Evolutionary conservation across 2,329 filamentous ascomycete species (phyloP), one percentile per base, ranked within the genome.

Genomic region (Phialophora verrucosa): DNA sequence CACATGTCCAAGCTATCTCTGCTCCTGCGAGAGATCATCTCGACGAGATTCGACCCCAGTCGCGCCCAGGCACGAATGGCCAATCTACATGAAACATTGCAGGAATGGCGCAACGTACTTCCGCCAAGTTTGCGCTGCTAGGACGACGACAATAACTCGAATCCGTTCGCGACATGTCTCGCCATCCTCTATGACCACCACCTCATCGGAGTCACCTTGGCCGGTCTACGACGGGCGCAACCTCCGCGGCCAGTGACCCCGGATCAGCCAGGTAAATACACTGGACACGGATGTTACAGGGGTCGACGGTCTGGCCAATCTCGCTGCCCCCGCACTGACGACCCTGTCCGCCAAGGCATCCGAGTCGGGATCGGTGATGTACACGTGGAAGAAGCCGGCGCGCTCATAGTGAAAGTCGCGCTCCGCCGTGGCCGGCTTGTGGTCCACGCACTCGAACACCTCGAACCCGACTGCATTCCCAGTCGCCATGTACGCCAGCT

Each of bases 341-440:
- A 73, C 73, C 61, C 69, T 71, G 27, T 71, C 71, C n/a, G 69
- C 63, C 27, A 74, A 59, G 2, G 62, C 75, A 7, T 78, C 75
- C 1, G 73, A 69, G 57, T 77, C 72, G 3, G 75, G 72, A 17
- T 72, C 70, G 23, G 76, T 78, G 14, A 78, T 70, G 11, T 72
- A 74, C 59, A 76, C 72, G 66, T 78, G 77, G 63, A 78, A 78
- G 63, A 78, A 75, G 3, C 76, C 77, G n/a, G 69, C 69, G 23
- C 71, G 69, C 17, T 69, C 70, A 64, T 75, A 77, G 20, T 73
- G 69, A 59, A 73, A 73, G 10, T 62, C 66, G 62, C 44, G 61
- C 32, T 55, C 57, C 63, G 59, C 55, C 17, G 55, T 60, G 23
- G 57, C 62, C 31, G 54, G 54, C 59, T 42, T 62, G 25, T 68